phyloP scores from a whole-genome alignment of 2,329 filamentous ascomycete species.

The Diaporthe capsici region DNA sequence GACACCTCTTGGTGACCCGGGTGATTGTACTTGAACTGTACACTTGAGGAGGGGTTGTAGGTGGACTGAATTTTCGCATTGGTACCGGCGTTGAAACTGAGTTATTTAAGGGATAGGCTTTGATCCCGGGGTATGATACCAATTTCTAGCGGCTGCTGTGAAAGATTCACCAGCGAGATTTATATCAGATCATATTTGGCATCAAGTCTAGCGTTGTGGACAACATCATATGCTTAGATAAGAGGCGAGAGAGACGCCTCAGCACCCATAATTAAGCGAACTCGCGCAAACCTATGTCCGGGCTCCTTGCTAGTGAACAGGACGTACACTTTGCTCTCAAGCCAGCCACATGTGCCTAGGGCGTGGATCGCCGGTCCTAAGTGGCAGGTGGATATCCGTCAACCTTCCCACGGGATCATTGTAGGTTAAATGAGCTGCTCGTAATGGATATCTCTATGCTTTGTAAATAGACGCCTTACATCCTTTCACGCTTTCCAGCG shows the following conservation, averaged over 20 bases:
- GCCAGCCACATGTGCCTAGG: no score
- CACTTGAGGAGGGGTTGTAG: background rate
- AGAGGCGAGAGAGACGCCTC: background rate
- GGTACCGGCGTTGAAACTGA: background rate
- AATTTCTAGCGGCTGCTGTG: slow-evolving; percentile 17
- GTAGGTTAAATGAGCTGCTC: no score
- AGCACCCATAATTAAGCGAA: background rate
- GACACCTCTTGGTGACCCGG: background rate
- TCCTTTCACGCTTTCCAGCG: no score
- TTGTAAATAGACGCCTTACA: no score
- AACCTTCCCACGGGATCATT: no score
- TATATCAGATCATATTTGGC: background rate
- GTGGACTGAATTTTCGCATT: background rate
- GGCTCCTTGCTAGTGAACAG: no score
- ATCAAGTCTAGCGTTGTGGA: background rate
- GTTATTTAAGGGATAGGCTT: background rate
- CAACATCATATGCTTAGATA: background rate
- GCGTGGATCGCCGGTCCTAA: no score
- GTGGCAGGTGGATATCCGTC: no score
- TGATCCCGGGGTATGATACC: slow-evolving; percentile 16
- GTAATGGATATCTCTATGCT: no score
- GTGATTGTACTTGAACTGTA: background rate
- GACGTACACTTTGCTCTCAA: no score
- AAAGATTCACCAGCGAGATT: background rate
- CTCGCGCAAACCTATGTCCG: no score